These are phyloP conservation scores for Tolypocladium album DNA, from an alignment of 2,329 filamentous ascomycete genomes.

Conservation along the genomic window DNA sequence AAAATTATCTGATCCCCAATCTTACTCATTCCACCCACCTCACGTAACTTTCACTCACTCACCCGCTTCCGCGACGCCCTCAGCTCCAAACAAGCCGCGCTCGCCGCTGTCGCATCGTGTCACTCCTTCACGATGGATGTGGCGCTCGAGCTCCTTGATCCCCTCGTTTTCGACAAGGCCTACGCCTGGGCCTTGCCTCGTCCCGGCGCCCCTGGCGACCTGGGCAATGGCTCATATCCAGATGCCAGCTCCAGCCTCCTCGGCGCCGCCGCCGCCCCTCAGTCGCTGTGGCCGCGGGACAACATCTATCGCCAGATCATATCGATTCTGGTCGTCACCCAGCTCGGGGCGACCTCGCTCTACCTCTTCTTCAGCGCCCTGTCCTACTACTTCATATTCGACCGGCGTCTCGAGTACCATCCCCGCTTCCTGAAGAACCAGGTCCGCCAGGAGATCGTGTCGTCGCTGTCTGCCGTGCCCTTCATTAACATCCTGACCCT, in stretches of 20 bases:
- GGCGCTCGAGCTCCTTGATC: constrained; percentile 29
- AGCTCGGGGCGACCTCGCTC: constrained; percentile 23
- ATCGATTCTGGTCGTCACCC: constrained; percentile 26
- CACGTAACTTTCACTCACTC: too few species aligned
- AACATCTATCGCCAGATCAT: constrained; percentile 27
- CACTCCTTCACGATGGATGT: constrained; percentile 20
- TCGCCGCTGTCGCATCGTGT: too few species aligned
- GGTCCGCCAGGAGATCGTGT: constrained; percentile 30
- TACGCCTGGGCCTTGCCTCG: constrained; percentile 27
- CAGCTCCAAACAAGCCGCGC: too few species aligned
- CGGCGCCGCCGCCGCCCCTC: constrained; percentile 1
- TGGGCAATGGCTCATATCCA: constrained; percentile 1
- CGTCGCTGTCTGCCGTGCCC: constrained; percentile 30
- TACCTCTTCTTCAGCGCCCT: constrained; percentile 61
- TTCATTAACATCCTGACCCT: constrained; percentile 33
- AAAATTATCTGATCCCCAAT: too few species aligned
- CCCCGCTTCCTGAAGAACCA: constrained; percentile 38
- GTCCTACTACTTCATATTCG: constrained; percentile 60
- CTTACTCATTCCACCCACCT: too few species aligned
- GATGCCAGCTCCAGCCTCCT: too few species aligned
- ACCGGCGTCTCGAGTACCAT: constrained; percentile 33
- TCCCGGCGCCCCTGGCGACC: not conserved
- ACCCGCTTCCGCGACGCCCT: too few species aligned
- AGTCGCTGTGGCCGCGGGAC: constrained; percentile 26
- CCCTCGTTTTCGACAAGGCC: constrained; percentile 26